A percentile compares a stretch with the other conserved stretches of the same genome.
phyloP scores from a whole-genome alignment of 1,139 yeast genomes.

The Yamadazyma blattariae region DNA sequence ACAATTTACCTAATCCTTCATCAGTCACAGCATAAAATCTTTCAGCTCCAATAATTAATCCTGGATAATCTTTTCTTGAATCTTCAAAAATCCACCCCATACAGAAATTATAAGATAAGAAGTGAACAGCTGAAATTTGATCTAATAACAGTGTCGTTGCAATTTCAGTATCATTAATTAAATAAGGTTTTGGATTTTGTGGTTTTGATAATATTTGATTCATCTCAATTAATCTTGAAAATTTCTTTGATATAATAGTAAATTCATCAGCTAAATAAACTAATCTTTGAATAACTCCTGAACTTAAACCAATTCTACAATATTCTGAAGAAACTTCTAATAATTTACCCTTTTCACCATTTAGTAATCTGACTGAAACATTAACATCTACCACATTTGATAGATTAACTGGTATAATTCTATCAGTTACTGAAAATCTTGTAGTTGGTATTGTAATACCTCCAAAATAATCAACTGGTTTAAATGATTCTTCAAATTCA shows the following conservation, averaged over 20 bases:
- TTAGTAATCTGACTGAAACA: constrained; percentile 33
- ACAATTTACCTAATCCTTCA: constrained; percentile 60
- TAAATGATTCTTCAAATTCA: constrained; percentile 5
- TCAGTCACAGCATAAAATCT: constrained; percentile 62
- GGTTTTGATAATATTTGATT: neutral
- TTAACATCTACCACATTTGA: constrained; percentile 48
- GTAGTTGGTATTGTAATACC: constrained; percentile 40
- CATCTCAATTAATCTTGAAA: neutral
- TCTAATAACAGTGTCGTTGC: constrained; percentile 1
- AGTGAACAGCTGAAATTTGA: constrained; percentile 47
- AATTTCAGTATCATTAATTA: neutral
- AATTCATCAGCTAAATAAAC: constrained; percentile 18
- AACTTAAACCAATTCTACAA: constrained; percentile 56
- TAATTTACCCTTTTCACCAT: constrained; percentile 34
- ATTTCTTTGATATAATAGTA: constrained; percentile 8
- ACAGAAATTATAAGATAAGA: constrained; percentile 65
- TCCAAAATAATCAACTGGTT: constrained; percentile 25
- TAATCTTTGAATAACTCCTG: constrained; percentile 44
- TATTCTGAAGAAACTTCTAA: constrained; percentile 59
- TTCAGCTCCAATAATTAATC: constrained; percentile 76
- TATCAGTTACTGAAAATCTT: constrained; percentile 35
- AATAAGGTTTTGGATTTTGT: neutral
- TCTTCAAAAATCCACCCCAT: constrained; percentile 69
- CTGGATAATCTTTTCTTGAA: constrained; percentile 50
- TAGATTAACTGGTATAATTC: constrained; percentile 35